Percentiles rank a stretch among this genome's conserved stretches.
Evolutionary conservation across 1,284 basidiomycete genomes (phyloP).

Genomic region (Cutaneotrichosporon curvatum): DNA sequence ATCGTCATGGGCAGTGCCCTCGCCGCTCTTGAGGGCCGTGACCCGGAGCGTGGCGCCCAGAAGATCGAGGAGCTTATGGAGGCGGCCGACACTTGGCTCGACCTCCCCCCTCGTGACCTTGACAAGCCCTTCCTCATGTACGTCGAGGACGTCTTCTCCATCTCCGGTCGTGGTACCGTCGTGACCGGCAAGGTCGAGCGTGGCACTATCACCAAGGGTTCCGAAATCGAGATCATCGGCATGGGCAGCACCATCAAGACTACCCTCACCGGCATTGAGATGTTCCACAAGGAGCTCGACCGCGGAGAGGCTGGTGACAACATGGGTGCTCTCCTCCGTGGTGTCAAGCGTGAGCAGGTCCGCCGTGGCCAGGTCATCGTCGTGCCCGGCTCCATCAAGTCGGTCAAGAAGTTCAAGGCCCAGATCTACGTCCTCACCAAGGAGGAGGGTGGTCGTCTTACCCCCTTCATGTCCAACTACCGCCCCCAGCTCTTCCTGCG

Average conservation of each 20-base stretch:
- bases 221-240: conserved; percentile 91
- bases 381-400: conserved; percentile 86
- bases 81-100: conserved; percentile 90
- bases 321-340: conserved; percentile 96
- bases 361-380: conserved; percentile 87
- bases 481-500: conserved; percentile 94
- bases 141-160: conserved; percentile 96
- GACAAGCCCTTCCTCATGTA: conserved; percentile 98
- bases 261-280: conserved; percentile 94
- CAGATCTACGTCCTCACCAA: conserved; percentile 92
- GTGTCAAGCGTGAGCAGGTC: conserved; percentile 95
- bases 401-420: conserved; percentile 87
- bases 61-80: conserved; percentile 82
- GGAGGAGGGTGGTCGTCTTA: conserved; percentile 97
- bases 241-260: conserved; percentile 81
- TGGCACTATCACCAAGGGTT: conserved; percentile 84
- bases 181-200: conserved; percentile 97
- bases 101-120: conserved; percentile 89
- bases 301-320: conserved; percentile 98
- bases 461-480: conserved; percentile 95
- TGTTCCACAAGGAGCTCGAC: conserved; percentile 99
- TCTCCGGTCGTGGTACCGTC: conserved; percentile 97
- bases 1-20: conserved; percentile 96
- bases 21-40: conserved; percentile 81
- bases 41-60: conserved; percentile 67